Evolutionary conservation across 2,329 filamentous ascomycete species (phyloP).

Genomic region (Ophiocordyceps camponoti-saundersi): DNA sequence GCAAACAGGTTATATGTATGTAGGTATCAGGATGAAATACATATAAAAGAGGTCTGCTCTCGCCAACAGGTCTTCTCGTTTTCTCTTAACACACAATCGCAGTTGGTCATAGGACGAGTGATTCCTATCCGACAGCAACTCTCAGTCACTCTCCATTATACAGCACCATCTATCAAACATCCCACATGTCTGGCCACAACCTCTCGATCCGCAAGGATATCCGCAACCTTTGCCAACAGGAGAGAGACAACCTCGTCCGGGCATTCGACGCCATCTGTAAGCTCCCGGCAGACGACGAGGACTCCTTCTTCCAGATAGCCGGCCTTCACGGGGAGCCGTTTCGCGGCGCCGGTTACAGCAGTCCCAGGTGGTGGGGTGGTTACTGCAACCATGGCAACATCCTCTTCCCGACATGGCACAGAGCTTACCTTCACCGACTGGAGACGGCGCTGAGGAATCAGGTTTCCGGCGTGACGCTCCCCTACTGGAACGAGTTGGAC

Average conservation of each 20-base stretch:
- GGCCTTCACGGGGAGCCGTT: constrained; percentile 13
- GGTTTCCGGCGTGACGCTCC: constrained; percentile 5
- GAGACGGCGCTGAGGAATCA: constrained; percentile 7
- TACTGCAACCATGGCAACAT: constrained; percentile 14
- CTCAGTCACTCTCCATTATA: too few species aligned
- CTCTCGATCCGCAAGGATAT: background rate
- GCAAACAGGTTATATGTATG: background rate
- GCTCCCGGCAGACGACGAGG: constrained; percentile 1
- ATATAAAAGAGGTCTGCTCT: too few species aligned
- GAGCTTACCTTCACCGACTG: constrained; percentile 9
- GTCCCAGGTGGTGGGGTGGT: constrained; percentile 10
- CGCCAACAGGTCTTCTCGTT: too few species aligned
- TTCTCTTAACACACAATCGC: background rate
- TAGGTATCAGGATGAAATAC: too few species aligned
- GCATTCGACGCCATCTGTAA: background rate
- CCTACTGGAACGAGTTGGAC: constrained; percentile 8
- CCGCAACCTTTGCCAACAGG: background rate
- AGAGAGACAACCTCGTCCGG: background rate
- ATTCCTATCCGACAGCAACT: too few species aligned
- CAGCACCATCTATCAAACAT: too few species aligned
- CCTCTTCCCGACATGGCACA: constrained; percentile 13
- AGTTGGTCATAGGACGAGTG: too few species aligned
- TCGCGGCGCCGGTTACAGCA: constrained; percentile 6
- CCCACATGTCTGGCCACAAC: background rate
- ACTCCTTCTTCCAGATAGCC: constrained; percentile 11